phyloP scores from a whole-genome alignment of 441 rosid species.

The Lepidium campestre region DNA sequence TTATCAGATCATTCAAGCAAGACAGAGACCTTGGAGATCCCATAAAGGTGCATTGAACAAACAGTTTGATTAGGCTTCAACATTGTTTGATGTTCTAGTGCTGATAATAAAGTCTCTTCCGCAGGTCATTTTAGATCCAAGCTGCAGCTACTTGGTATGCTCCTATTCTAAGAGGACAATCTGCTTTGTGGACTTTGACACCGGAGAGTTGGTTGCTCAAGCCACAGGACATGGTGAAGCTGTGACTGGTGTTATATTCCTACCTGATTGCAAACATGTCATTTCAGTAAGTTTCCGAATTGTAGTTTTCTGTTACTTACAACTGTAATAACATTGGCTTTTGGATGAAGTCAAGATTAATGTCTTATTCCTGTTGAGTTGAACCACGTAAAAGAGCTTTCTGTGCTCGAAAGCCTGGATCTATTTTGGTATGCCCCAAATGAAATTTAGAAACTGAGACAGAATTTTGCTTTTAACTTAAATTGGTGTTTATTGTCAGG shows the following conservation, averaged over 20 bases:
- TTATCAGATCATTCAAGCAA: constrained; percentile 67
- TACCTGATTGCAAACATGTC: constrained; percentile 85
- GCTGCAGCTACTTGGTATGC: constrained; percentile 69
- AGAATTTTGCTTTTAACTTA: not conserved
- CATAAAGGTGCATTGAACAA: constrained; percentile 45
- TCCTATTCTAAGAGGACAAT: constrained; percentile 72
- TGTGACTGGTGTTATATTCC: constrained; percentile 71
- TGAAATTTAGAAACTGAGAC: not conserved
- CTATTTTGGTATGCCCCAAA: constrained; percentile 7
- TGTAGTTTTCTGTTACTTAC: constrained; percentile 10
- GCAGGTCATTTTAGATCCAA: constrained; percentile 79
- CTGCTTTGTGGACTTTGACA: constrained; percentile 57
- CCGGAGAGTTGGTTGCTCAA: constrained; percentile 65
- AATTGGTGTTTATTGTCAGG: constrained; percentile 39
- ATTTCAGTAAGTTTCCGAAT: constrained; percentile 62
- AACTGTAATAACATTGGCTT: not conserved
- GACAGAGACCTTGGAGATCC: constrained; percentile 75
- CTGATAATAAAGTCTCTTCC: constrained; percentile 20
- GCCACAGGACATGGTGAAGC: constrained; percentile 81
- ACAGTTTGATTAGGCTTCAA: constrained; percentile 2
- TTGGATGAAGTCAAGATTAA: not conserved
- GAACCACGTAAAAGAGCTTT: not conserved
- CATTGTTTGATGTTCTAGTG: constrained; percentile 8
- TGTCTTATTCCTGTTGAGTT: not conserved
- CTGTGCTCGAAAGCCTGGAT: not conserved